phyloP scores from a whole-genome alignment of 1,139 yeast species.

The Protomyces gravidus region DNA sequence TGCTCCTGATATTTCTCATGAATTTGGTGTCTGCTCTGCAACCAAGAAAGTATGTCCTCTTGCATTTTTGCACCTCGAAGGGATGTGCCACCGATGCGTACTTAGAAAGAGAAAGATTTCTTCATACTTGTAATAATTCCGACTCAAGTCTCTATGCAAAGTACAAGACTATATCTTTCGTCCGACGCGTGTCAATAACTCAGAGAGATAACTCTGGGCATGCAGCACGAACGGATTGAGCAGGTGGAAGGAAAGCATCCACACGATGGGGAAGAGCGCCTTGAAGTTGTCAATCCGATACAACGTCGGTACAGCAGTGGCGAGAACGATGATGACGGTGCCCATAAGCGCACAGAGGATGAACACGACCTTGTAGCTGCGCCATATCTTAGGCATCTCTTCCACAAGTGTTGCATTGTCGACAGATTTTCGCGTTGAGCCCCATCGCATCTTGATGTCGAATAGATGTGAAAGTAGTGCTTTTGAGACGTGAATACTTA shows the following conservation, averaged over 20 bases:
- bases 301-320: conserved; percentile 30
- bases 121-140: neutral
- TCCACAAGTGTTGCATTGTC: conserved; percentile 30
- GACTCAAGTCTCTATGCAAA: too few species aligned
- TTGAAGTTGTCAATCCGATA: conserved; percentile 29
- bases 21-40: too few species aligned
- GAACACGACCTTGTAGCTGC: conserved; percentile 6
- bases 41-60: too few species aligned
- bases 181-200: conserved; percentile 2
- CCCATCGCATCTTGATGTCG: conserved; percentile 33
- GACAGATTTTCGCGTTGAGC: conserved; percentile 33
- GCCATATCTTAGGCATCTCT: conserved; percentile 33
- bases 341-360: neutral
- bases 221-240: conserved; percentile 32
- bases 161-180: neutral
- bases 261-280: conserved; percentile 20
- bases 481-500: conserved; percentile 31
- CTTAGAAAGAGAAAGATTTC: neutral
- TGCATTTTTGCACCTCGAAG: too few species aligned
- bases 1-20: too few species aligned
- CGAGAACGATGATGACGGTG: conserved; percentile 23
- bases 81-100: neutral
- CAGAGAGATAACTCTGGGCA: conserved; percentile 25
- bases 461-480: conserved; percentile 32
- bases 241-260: conserved; percentile 30